Percentiles rank a stretch among this genome's conserved stretches.
phyloP scores from a whole-genome alignment of 2,329 filamentous ascomycete genomes.

The Tolypocladium nubicola region DNA sequence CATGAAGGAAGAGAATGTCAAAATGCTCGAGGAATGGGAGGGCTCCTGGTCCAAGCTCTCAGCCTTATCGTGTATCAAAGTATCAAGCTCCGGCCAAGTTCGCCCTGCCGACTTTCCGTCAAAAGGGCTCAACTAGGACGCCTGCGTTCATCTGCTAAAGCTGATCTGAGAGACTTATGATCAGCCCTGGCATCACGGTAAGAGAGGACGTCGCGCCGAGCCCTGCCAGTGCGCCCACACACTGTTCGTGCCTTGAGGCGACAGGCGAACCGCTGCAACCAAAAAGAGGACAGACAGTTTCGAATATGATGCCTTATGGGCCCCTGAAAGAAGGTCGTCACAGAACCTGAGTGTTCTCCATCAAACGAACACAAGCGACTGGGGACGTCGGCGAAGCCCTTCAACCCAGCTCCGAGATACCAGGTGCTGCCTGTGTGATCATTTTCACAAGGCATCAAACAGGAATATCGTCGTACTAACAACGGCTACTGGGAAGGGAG shows the following conservation, averaged over 20 bases:
- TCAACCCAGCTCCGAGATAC: background rate
- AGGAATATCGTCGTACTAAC: background rate
- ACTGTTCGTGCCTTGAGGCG: background rate
- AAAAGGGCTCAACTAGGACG: slow-evolving; percentile 16
- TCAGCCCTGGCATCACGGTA: background rate
- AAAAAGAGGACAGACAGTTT: background rate
- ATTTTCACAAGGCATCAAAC: background rate
- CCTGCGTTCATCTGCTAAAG: no score
- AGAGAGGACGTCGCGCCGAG: background rate
- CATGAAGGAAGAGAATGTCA: slow-evolving; percentile 52
- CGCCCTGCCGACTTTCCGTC: slow-evolving; percentile 73
- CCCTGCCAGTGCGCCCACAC: background rate
- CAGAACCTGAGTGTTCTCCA: no score
- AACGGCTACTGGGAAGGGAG: background rate
- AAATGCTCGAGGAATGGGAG: slow-evolving; percentile 63
- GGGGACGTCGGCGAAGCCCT: background rate
- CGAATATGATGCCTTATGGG: background rate
- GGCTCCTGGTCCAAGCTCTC: slow-evolving; percentile 74
- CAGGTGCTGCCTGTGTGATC: background rate
- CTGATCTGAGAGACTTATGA: background rate
- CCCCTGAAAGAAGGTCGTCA: background rate
- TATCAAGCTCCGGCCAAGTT: slow-evolving; percentile 54
- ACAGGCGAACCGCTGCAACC: background rate
- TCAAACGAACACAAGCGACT: no score
- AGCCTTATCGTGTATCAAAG: slow-evolving; percentile 64